phyloP scores from a whole-genome alignment of 2,329 filamentous ascomycete species.

The Exophiala sp. region DNA sequence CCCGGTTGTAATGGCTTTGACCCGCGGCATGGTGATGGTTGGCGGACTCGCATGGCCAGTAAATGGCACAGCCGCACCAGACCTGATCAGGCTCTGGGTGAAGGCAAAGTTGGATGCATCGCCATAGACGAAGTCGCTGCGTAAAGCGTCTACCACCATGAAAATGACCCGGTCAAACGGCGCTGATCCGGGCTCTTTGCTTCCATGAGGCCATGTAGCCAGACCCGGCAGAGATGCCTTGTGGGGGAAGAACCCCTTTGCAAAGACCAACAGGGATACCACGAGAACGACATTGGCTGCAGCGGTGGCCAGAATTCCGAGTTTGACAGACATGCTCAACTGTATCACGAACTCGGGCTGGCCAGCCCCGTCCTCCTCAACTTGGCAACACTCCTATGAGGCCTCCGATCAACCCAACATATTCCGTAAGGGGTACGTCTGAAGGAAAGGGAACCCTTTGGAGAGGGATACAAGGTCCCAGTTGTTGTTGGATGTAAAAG shows the following conservation, averaged over 20 bases:
- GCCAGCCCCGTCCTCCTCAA: background rate
- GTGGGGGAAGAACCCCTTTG: conserved; percentile 91
- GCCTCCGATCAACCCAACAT: background rate
- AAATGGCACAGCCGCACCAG: conserved; percentile 80
- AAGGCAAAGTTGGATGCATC: conserved; percentile 74
- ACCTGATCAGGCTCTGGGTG: conserved; percentile 80
- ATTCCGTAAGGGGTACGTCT: background rate
- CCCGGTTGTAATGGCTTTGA: conserved; percentile 95
- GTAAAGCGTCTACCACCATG: conserved; percentile 94
- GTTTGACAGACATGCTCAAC: conserved; percentile 3
- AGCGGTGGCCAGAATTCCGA: conserved; percentile 3
- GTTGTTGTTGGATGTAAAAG: too few species aligned
- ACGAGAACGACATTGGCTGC: conserved; percentile 27
- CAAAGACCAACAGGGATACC: conserved; percentile 58
- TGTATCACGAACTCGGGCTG: background rate
- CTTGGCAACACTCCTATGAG: background rate
- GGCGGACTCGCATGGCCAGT: conserved; percentile 94
- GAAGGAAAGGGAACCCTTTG: background rate
- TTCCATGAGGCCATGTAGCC: conserved; percentile 49
- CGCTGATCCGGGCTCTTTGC: conserved; percentile 32
- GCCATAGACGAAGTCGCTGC: conserved; percentile 76
- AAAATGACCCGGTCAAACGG: conserved; percentile 88
- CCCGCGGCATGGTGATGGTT: conserved; percentile 94
- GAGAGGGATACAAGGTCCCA: too few species aligned
- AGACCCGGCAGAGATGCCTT: conserved; percentile 87